Base-by-base conservation (phyloP, 2,329 filamentous ascomycete genomes). In the Sporothrix curviconia region DNA sequence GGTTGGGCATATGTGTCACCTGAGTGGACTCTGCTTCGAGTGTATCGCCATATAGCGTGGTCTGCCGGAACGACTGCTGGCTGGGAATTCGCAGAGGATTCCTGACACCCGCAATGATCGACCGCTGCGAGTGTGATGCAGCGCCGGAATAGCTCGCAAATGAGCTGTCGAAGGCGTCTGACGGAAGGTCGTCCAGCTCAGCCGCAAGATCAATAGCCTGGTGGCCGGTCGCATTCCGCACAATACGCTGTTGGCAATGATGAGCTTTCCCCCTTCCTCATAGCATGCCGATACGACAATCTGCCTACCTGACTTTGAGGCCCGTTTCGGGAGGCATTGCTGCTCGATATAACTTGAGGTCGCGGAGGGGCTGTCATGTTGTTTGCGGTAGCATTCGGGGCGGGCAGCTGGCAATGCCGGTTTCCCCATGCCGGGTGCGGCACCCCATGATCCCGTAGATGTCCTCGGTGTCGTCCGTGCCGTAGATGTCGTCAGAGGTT, bases 131-230 rank as follows among this genome's bases (percentile, higher is more conserved):
- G 11, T 58, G 52, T 1, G 49, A 51, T 2, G 34, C 34, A 19
- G 9, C 22, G 43, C 55, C 12, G 55, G 59, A 28, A 57, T 56
- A 12, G 60, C 67, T 69, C 47, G 75, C 71, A 5, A 83, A 80
- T 1, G 84, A 83, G 54, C 69, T 79, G 52, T 83, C 84, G 66
- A 92, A 91, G 1, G 85, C 87, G 74, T 90, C 80, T 2, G 81
- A 78, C 0, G 84, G 79, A 49, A 86, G 70, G 60, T 81, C 77
- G 30, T 82, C 78, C 3, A 85, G 66, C 34, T 82, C 61, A 9
- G 57, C 56, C 14, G 32, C 25, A 14, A 34, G 19, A 17, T 53
- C 50, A 19, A 53, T 43, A 4, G 28, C 55, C n/a, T 59, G n/a
- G n/a, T n/a, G n/a, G n/a, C n/a, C n/a, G n/a, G n/a, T n/a, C n/a